Percentiles rank a stretch among this genome's conserved stretches.
These are phyloP conservation scores for Chimonanthus salicifolius DNA, from an alignment of 164 flowering plant species.

Conservation along the genomic window DNA sequence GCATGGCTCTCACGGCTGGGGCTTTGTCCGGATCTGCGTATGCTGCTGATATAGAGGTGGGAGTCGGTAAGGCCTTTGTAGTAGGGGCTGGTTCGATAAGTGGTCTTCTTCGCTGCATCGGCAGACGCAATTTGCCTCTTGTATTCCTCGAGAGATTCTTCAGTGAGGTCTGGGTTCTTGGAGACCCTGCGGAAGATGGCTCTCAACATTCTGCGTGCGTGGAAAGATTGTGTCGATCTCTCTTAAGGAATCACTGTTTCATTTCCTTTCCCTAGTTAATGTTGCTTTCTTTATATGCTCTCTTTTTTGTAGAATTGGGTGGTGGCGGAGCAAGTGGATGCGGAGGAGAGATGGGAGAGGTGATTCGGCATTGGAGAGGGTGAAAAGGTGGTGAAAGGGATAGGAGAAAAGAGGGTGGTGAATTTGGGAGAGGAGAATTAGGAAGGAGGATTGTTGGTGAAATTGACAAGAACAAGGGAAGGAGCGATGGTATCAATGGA, in stretches of 20 bases:
- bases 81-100: constrained; percentile 27
- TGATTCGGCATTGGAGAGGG: not conserved
- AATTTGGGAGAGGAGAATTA: not conserved
- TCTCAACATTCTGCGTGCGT: too few relatives aligned
- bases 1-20: constrained; percentile 29
- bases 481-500: not conserved
- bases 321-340: not conserved
- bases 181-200: not conserved
- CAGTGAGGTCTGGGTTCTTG: constrained; percentile 16
- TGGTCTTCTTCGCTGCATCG: constrained; percentile 8
- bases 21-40: not conserved
- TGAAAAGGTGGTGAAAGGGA: not conserved
- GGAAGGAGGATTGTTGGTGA: not conserved
- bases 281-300: too few relatives aligned
- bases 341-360: not conserved
- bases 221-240: too few relatives aligned
- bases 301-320: too few relatives aligned
- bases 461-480: not conserved
- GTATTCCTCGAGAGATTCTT: constrained; percentile 23
- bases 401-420: not conserved
- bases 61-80: constrained; percentile 35
- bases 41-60: constrained; percentile 9
- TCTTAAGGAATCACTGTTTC: too few relatives aligned
- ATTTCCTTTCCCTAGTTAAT: too few relatives aligned
- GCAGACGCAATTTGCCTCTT: constrained; percentile 2